Evolutionary conservation across 2,329 filamentous ascomycete species (phyloP), one percentile per base, ranked within the genome.

Genomic region (Rasamsonia emersonii): DNA sequence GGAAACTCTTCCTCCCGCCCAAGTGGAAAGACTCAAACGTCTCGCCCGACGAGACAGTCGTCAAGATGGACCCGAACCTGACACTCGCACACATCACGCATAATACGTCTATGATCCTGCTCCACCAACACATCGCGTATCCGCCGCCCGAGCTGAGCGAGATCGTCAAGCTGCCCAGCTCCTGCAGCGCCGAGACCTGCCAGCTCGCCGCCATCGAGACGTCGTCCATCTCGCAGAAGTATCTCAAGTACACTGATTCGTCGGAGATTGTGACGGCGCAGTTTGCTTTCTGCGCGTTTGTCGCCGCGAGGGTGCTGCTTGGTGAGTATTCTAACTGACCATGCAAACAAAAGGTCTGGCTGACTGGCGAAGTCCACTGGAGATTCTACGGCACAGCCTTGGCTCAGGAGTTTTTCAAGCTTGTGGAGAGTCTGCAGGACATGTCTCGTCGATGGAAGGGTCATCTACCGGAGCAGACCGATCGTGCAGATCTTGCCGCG

Each of bases 41-140:
- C 30, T 46, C 45, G 26, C 38, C 43, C 24, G 41, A 47, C 36
- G 38, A 45, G 35, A 33, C 44, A 4, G 35, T 43, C 2, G 15
- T 28, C 2, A 32, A 8, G 9, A 67, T 67, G 54, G 67, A 71
- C 30, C 67, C 67, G 0, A 71, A 70, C 27, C 46, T 70, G 11
- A 69, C 67, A 0, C 43, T 70, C 0, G 66, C 67, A 0, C 65
- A 71, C 19, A 53, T 67, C 7, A 70, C 64, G 0, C 67, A 70
- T 28, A 70, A 70, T 33, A 61, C 65, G 0, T 66, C 65, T 0
- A 67, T 68, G 50, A 67, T 71, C 15, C 47, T 70, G 0, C 46
- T 71, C 0, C 67, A 70, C 32, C 67, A 71, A 25, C 50, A 53
- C 4, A 68, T 71, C 23, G 67, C 65, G 0, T 70, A 65, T 26